These are phyloP conservation scores for Kwoniella newhampshirensis DNA, from an alignment of 768 basidiomycete genomes.

Conservation along the genomic window DNA sequence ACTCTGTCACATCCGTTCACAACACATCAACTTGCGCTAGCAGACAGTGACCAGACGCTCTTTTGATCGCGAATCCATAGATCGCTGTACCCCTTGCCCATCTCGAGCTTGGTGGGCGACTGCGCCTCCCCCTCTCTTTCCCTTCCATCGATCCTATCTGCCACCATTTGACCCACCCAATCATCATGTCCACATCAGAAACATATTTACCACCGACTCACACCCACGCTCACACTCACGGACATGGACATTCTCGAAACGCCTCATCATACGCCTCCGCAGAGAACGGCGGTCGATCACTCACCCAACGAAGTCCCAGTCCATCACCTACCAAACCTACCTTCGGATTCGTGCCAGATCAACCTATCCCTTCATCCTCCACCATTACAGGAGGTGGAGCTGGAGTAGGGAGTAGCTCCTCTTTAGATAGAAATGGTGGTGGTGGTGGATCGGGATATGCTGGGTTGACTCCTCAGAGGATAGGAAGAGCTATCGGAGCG, in stretches of 20 bases:
- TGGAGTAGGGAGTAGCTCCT: neutral
- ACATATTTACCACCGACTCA: neutral
- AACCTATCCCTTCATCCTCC: neutral
- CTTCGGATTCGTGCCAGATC: slow-evolving; percentile 12
- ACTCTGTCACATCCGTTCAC: too few relatives aligned
- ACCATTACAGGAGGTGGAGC: too few relatives aligned
- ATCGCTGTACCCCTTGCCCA: too few relatives aligned
- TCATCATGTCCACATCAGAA: neutral
- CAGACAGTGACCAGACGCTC: too few relatives aligned
- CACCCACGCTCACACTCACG: neutral
- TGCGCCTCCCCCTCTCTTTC: neutral
- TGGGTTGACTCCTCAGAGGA: slow-evolving; percentile 15
- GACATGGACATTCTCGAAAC: slow-evolving; percentile 9
- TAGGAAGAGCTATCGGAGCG: slow-evolving; percentile 36
- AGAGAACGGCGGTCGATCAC: slow-evolving; percentile 8
- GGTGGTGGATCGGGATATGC: neutral
- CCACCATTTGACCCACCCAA: neutral
- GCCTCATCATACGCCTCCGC: slow-evolving; percentile 15
- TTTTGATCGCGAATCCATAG: too few relatives aligned
- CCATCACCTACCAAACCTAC: slow-evolving; percentile 20
- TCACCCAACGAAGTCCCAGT: slow-evolving; percentile 15
- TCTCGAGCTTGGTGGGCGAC: too few relatives aligned
- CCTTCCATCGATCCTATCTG: neutral
- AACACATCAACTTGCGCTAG: too few relatives aligned
- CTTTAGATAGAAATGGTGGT: neutral